Conservation (phyloP, 2,329 filamentous ascomycete genomes). For the Monosporascus sp. region DNA sequence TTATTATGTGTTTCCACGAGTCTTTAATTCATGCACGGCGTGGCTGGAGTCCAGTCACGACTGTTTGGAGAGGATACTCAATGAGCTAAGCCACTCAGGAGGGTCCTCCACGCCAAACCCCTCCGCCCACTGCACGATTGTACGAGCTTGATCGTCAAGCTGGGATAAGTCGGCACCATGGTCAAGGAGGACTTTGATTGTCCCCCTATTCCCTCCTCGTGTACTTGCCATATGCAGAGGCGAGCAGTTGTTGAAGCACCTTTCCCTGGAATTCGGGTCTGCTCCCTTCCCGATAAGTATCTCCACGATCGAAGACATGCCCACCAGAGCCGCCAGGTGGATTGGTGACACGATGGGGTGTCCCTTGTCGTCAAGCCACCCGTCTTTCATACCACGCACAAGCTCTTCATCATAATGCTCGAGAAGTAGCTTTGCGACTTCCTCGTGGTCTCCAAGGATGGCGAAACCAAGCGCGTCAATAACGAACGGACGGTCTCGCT, state of each 20-base stretch:
- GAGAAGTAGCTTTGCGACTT: background rate
- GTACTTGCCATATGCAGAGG: background rate
- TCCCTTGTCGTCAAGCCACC: background rate
- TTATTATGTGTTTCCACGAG: too few species aligned
- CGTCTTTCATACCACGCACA: background rate
- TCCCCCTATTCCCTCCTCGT: background rate
- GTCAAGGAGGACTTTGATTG: background rate
- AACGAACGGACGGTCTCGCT: background rate
- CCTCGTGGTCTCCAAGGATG: background rate
- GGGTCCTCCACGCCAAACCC: background rate
- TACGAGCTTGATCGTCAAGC: background rate
- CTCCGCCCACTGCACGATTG: background rate
- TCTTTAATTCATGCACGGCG: too few species aligned
- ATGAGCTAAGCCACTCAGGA: background rate
- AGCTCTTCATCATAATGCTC: background rate
- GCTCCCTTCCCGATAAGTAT: background rate
- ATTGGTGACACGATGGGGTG: background rate
- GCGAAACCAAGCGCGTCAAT: background rate
- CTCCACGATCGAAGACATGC: background rate
- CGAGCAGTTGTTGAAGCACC: background rate
- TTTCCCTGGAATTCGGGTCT: background rate
- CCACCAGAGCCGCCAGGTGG: background rate
- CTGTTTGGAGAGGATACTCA: background rate
- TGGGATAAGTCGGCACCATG: background rate
- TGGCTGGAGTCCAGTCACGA: too few species aligned